Evolutionary conservation across 2,329 filamentous ascomycete species (phyloP), one percentile per base, ranked within the genome.

Genomic region (Gaeumannomyces sp.): DNA sequence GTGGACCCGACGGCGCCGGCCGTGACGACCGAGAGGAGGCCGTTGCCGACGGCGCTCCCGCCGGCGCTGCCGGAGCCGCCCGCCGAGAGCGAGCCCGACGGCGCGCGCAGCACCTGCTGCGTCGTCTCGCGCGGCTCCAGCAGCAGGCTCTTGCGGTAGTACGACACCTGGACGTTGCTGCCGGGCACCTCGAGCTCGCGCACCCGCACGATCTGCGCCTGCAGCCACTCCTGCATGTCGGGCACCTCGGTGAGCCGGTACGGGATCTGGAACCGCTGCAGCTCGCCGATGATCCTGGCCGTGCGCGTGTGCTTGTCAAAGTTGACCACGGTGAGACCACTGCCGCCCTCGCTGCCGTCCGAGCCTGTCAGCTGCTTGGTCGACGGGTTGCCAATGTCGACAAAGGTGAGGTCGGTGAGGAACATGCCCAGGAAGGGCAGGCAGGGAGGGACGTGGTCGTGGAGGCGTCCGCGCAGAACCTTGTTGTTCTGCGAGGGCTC

Each of bases 301-400:
- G 93, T 98, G 70, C 93, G 92, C 71, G 88, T 90, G 75, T 98
- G 93, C 79, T 98, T 98, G 81, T 98, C 94, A 72, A 97, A 98
- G 78, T 99, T 99, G 82, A 99, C 92, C 38, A 98, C 91, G 0
- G 88, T 87, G 71, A 92, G 83, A 31, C 87, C 85, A 50, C 78
- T 76, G n/a, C 75, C 71, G 68, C 78, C 65, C 73, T 83, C 75
- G 28, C 70, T 70, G 29, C 76, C 77, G 4, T 80, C 74, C 6
- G 76, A 76, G 58, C 73, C 81, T 0, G 86, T 85, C 27, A 96
- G 85, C 71, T 89, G 89, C 71, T 94, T 92, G 2, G 89, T 93
- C 6, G 92, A 86, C 45, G 91, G 90, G 75, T 98, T 98, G 67
- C 95, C 95, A 68, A 94, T 93, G 73, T 98, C 93, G 64, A 97